phyloP scores from a whole-genome alignment of 768 basidiomycete species.

The Tulasnella sp. region DNA sequence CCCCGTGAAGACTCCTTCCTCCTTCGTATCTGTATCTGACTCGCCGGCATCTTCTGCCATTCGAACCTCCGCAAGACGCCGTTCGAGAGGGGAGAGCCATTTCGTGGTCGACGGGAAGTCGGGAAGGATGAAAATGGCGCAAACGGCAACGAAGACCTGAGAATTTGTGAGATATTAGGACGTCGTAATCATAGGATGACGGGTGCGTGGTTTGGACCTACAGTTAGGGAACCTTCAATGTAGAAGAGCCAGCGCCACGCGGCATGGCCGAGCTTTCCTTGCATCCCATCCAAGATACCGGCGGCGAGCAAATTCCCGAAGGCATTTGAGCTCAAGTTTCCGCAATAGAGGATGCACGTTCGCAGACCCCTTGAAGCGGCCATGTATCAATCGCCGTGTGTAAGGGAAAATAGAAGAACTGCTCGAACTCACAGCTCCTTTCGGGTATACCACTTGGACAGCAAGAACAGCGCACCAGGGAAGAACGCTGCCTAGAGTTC shows the following conservation, averaged over 20 bases:
- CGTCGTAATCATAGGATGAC: constrained; percentile 32
- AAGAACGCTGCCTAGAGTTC: constrained; percentile 16
- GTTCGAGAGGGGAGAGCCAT: constrained; percentile 53
- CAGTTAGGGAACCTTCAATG: constrained; percentile 29
- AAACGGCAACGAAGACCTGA: constrained; percentile 34
- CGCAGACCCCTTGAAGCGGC: constrained; percentile 40
- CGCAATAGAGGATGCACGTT: constrained; percentile 58
- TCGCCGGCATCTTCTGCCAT: constrained; percentile 56
- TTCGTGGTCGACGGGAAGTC: constrained; percentile 52
- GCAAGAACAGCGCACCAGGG: constrained; percentile 40
- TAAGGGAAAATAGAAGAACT: constrained; percentile 20
- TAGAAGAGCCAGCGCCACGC: constrained; percentile 58
- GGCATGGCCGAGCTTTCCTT: constrained; percentile 48
- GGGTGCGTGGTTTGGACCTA: constrained; percentile 15
- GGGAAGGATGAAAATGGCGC: constrained; percentile 55
- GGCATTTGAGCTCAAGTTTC: constrained; percentile 68
- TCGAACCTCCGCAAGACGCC: constrained; percentile 39
- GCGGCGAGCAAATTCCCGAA: constrained; percentile 73
- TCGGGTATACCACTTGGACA: constrained; percentile 39
- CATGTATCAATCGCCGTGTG: not conserved
- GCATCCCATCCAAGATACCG: constrained; percentile 58
- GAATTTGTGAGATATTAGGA: too few relatives aligned
- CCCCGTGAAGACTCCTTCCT: constrained; percentile 32
- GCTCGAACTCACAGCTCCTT: constrained; percentile 24
- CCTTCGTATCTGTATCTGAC: constrained; percentile 38